Conservation (phyloP, 495 filamentous ascomycete genomes). For the Cenococcum geophilum region DNA sequence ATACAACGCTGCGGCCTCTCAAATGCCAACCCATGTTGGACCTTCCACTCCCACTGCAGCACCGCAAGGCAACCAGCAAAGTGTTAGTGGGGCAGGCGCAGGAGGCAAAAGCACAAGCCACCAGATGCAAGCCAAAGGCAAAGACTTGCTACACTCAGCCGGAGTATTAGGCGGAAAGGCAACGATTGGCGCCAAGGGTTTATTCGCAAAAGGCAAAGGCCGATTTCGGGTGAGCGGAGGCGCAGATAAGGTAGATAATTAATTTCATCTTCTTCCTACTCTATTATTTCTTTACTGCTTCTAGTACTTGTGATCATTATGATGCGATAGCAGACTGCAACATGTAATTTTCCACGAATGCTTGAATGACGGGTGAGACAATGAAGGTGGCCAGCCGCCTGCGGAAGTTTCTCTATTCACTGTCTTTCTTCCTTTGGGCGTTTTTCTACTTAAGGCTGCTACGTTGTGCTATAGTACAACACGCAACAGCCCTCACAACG, state of each 20-base stretch:
- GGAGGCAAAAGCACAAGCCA: constrained; percentile 18
- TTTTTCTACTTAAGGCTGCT: neutral
- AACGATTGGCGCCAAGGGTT: constrained; percentile 71
- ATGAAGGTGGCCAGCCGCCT: neutral
- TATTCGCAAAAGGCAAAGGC: constrained; percentile 80
- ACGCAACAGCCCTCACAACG: neutral
- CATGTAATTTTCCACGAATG: neutral
- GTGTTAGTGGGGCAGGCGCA: neutral
- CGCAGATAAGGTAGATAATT: constrained; percentile 73
- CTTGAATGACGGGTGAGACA: neutral
- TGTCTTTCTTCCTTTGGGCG: neutral
- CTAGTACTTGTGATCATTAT: constrained; percentile 2
- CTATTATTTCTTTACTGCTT: constrained; percentile 1
- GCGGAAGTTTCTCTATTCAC: neutral
- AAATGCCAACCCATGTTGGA: constrained; percentile 10
- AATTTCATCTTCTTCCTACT: constrained; percentile 39
- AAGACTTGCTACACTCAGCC: constrained; percentile 76
- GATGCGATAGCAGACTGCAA: constrained; percentile 12
- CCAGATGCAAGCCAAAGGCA: constrained; percentile 52
- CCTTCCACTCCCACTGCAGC: neutral
- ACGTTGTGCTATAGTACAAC: neutral
- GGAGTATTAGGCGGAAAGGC: constrained; percentile 64
- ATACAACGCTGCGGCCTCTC: constrained; percentile 16
- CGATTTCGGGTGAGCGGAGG: constrained; percentile 61
- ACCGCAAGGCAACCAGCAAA: neutral